Conservation (phyloP, 192 early-diverging fungal species). For the Podila horticola region DNA sequence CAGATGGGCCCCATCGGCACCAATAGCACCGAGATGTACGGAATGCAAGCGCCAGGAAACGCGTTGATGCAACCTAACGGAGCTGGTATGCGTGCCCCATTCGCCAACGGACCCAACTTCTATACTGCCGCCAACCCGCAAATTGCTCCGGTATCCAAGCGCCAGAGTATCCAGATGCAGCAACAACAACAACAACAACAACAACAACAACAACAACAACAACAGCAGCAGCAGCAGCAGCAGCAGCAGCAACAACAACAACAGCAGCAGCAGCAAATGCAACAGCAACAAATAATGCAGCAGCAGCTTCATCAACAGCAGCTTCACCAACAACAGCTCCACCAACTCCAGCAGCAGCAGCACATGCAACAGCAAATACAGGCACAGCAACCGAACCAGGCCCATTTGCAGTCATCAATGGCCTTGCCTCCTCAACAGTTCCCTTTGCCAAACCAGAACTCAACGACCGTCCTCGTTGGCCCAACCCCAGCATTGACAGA, state of each 20-base stretch:
- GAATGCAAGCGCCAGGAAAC: slow-evolving; percentile 1
- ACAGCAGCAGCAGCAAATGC: background rate
- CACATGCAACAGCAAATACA: background rate
- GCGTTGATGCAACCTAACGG: slow-evolving; percentile 2
- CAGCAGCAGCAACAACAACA: background rate
- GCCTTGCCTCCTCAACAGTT: background rate
- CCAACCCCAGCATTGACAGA: slow-evolving; percentile 44
- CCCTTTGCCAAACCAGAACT: slow-evolving; percentile 6
- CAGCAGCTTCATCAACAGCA: background rate
- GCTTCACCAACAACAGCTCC: background rate
- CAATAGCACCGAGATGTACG: slow-evolving; percentile 4
- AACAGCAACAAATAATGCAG: background rate
- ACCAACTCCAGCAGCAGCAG: background rate
- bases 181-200: slow-evolving; percentile 3
- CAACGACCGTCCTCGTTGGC: slow-evolving; percentile 35
- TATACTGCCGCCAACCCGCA: background rate
- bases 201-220: slow-evolving; percentile 1
- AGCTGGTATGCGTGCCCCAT: background rate
- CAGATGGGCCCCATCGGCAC: slow-evolving; percentile 5
- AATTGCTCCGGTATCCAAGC: background rate
- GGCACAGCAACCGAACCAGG: background rate
- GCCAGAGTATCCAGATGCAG: slow-evolving; percentile 2
- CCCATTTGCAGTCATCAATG: background rate
- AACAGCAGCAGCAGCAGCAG: background rate
- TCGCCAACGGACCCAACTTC: background rate